These are phyloP conservation scores for Taphrina populina DNA, from an alignment of 1,139 yeast genomes.

Conservation along the genomic window DNA sequence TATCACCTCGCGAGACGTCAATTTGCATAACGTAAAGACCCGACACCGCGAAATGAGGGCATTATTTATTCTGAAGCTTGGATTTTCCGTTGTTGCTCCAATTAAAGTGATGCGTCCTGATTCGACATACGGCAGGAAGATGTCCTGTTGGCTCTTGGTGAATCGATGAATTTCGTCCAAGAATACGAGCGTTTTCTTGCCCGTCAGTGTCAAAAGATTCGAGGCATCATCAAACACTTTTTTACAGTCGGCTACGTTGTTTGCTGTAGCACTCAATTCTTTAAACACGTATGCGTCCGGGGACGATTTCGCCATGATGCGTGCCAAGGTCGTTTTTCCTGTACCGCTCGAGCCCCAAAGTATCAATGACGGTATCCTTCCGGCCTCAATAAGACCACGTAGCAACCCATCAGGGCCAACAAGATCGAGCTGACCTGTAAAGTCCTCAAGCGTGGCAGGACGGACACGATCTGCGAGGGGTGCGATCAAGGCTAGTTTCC, in stretches of 20 bases:
- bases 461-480: conserved; percentile 87
- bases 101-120: conserved; percentile 51
- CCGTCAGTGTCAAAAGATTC: conserved; percentile 64
- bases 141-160: conserved; percentile 76
- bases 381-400: conserved; percentile 60
- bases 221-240: conserved; percentile 71
- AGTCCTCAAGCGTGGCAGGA: conserved; percentile 71
- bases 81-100: conserved; percentile 98
- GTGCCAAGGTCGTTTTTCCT: conserved; percentile 81
- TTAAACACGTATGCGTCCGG: conserved; percentile 61
- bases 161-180: conserved; percentile 92
- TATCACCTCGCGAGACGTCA: conserved; percentile 56
- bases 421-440: conserved; percentile 80
- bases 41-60: conserved; percentile 87
- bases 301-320: conserved; percentile 51
- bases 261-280: conserved; percentile 83
- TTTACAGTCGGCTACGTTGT: conserved; percentile 68
- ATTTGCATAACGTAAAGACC: conserved; percentile 73
- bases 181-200: conserved; percentile 72
- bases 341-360: conserved; percentile 72
- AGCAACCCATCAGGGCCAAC: conserved; percentile 73
- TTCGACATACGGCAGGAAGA: conserved; percentile 54
- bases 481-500: conserved; percentile 19
- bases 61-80: conserved; percentile 83
- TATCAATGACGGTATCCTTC: conserved; percentile 72